These are phyloP conservation scores for Pseudocercospora eumusae DNA, from an alignment of 2,329 filamentous ascomycete genomes.

Conservation along the genomic window DNA sequence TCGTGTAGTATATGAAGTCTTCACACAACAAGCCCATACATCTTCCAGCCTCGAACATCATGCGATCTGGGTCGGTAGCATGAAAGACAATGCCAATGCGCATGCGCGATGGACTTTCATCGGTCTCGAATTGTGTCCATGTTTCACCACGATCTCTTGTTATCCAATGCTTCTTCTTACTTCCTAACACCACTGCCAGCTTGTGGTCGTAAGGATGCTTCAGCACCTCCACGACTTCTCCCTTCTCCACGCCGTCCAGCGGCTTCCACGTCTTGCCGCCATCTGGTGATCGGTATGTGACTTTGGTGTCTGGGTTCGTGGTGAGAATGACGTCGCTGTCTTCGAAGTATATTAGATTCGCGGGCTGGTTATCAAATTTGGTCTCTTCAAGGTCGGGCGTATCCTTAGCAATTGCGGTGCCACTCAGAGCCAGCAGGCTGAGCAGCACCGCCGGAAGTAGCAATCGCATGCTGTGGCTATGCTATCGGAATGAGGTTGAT, in stretches of 20 bases:
- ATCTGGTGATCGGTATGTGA: conserved; percentile 76
- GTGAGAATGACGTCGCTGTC: conserved; percentile 81
- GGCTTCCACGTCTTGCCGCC: conserved; percentile 75
- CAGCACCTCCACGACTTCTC: conserved; percentile 62
- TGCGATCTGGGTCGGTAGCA: conserved; percentile 76
- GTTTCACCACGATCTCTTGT: conserved; percentile 79
- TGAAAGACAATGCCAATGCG: conserved; percentile 71
- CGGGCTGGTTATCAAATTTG: conserved; percentile 66
- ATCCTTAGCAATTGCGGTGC: conserved; percentile 34
- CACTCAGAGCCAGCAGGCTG: conserved; percentile 28
- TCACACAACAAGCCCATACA: conserved; percentile 44
- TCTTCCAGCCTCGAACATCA: conserved; percentile 68
- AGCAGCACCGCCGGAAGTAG: conserved; percentile 28
- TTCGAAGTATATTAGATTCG: conserved; percentile 83
- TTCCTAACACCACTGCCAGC: conserved; percentile 77
- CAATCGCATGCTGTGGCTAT: conserved; percentile 24
- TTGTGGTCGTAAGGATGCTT: conserved; percentile 78
- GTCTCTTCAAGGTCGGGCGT: conserved; percentile 65
- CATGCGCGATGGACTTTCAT: conserved; percentile 58
- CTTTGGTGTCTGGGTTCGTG: conserved; percentile 64
- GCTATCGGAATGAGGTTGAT: conserved; percentile 5
- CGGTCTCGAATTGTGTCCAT: conserved; percentile 73
- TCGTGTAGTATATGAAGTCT: conserved; percentile 69
- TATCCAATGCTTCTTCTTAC: conserved; percentile 70
- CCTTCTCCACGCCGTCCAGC: conserved; percentile 65